Evolutionary conservation across 805 yeast species (phyloP).

Genomic region (Diddensiella santjacobensis): DNA sequence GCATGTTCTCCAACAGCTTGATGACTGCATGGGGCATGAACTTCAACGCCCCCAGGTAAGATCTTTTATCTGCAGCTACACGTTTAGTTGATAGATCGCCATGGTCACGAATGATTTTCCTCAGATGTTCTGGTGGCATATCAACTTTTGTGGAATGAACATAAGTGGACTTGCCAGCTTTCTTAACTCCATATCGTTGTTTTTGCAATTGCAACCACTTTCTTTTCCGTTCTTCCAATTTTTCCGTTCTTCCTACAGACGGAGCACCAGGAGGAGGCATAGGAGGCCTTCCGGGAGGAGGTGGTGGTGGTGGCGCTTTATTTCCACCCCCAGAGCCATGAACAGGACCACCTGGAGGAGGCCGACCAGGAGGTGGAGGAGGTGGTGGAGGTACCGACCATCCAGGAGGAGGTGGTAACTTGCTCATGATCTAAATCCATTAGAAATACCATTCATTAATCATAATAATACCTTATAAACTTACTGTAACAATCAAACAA

Average conservation of each 20-base stretch:
- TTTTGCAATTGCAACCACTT: slow-evolving; percentile 67
- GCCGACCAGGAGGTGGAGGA: slow-evolving; percentile 14
- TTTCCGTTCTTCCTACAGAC: slow-evolving; percentile 18
- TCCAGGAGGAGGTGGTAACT: slow-evolving; percentile 17
- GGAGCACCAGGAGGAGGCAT: slow-evolving; percentile 15
- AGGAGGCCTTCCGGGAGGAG: slow-evolving; percentile 19
- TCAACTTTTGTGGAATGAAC: slow-evolving; percentile 63
- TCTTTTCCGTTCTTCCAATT: slow-evolving; percentile 44
- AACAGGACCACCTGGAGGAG: slow-evolving; percentile 29
- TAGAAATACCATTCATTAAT: no score
- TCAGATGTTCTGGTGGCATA: slow-evolving; percentile 90
- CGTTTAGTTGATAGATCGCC: slow-evolving; percentile 79
- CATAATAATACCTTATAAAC: no score
- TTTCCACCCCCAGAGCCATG: no score
- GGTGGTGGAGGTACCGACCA: slow-evolving; percentile 11
- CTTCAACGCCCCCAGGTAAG: slow-evolving; percentile 86
- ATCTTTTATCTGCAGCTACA: slow-evolving; percentile 77
- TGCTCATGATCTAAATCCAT: slow-evolving; percentile 11
- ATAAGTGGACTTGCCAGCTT: slow-evolving; percentile 38
- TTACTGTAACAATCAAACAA: no score
- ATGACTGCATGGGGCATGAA: slow-evolving; percentile 94
- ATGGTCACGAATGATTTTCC: slow-evolving; percentile 78
- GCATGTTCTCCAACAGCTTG: slow-evolving; percentile 91
- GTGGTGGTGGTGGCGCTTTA: slow-evolving; percentile 30
- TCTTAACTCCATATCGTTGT: slow-evolving; percentile 43